phyloP scores from a whole-genome alignment of 1,284 basidiomycete genomes.

The Ganoderma boninense region DNA sequence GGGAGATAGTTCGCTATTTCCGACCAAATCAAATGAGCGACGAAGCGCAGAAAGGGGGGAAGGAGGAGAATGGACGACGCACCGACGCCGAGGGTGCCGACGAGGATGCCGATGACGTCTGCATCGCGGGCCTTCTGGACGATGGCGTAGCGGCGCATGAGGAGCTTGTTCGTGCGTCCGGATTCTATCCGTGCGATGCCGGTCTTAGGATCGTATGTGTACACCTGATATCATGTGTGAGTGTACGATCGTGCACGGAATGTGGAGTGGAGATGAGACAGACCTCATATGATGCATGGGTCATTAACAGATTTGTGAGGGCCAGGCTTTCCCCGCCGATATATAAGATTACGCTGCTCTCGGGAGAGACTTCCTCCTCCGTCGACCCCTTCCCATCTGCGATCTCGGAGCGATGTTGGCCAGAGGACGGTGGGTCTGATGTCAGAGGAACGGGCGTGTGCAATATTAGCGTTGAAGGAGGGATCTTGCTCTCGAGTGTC shows the following conservation, averaged over 20 bases:
- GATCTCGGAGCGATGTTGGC: not conserved
- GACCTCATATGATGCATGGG: conserved; percentile 62
- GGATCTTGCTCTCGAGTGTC: conserved; percentile 11
- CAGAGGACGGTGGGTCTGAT: conserved; percentile 21
- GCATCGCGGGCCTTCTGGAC: conserved; percentile 93
- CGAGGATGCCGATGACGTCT: conserved; percentile 94
- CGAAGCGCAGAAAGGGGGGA: too few species aligned
- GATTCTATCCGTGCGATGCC: conserved; percentile 64
- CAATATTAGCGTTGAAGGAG: conserved; percentile 28
- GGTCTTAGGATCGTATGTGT: conserved; percentile 78
- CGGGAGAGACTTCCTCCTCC: conserved; percentile 7
- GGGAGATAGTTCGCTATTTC: conserved; percentile 80
- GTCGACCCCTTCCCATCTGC: not conserved
- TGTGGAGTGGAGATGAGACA: conserved; percentile 18
- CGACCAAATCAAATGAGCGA: not conserved
- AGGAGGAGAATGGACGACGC: conserved; percentile 37
- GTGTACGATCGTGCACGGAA: not conserved
- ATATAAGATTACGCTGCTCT: conserved; percentile 70
- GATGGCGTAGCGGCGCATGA: conserved; percentile 92
- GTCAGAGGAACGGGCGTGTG: conserved; percentile 33
- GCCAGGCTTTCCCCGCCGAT: conserved; percentile 86
- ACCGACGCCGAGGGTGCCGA: conserved; percentile 95
- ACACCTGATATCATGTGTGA: conserved; percentile 55
- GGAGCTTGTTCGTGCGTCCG: conserved; percentile 75
- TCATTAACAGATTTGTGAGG: conserved; percentile 89